These are phyloP conservation scores for Neurospora terricola DNA, from an alignment of 495 filamentous ascomycete genomes.

Conservation along the genomic window DNA sequence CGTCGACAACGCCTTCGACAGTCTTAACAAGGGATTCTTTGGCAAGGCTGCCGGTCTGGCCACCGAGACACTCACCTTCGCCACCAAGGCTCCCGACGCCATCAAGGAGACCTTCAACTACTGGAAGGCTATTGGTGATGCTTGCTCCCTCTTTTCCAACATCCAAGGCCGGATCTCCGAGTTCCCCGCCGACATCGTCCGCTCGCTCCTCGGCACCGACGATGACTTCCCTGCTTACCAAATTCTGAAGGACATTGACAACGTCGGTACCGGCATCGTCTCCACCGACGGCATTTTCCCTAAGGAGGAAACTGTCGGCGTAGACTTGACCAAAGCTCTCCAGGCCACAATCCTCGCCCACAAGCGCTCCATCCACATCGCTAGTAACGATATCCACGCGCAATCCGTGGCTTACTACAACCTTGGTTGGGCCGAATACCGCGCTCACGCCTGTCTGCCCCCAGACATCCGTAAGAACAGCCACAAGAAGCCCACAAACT, in stretches of 20 bases:
- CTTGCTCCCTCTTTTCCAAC: slow-evolving; percentile 70
- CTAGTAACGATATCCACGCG: slow-evolving; percentile 69
- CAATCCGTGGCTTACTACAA: slow-evolving; percentile 96
- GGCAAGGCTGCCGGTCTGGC: slow-evolving; percentile 65
- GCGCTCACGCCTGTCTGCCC: slow-evolving; percentile 57
- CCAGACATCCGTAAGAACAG: slow-evolving; percentile 32
- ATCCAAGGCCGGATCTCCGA: slow-evolving; percentile 53
- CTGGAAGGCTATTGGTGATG: slow-evolving; percentile 91
- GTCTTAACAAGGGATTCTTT: slow-evolving; percentile 71
- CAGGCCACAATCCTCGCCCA: slow-evolving; percentile 70
- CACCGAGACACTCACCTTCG: slow-evolving; percentile 26
- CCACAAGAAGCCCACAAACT: slow-evolving; percentile 45
- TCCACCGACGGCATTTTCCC: slow-evolving; percentile 30
- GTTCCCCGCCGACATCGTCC: slow-evolving; percentile 47
- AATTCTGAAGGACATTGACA: slow-evolving; percentile 60
- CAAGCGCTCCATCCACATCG: slow-evolving; percentile 71
- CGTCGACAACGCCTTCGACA: slow-evolving; percentile 68
- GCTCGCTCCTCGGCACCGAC: slow-evolving; percentile 43
- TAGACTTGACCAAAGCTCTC: slow-evolving; percentile 41
- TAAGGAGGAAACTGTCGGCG: slow-evolving; percentile 36
- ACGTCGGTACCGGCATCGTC: slow-evolving; percentile 45
- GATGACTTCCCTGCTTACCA: slow-evolving; percentile 46
- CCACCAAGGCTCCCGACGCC: slow-evolving; percentile 20
- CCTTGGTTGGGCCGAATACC: slow-evolving; percentile 85
- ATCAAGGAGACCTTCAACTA: slow-evolving; percentile 73